These are phyloP conservation scores for Lactarius vividus DNA, from an alignment of 768 basidiomycete genomes.

Conservation along the genomic window DNA sequence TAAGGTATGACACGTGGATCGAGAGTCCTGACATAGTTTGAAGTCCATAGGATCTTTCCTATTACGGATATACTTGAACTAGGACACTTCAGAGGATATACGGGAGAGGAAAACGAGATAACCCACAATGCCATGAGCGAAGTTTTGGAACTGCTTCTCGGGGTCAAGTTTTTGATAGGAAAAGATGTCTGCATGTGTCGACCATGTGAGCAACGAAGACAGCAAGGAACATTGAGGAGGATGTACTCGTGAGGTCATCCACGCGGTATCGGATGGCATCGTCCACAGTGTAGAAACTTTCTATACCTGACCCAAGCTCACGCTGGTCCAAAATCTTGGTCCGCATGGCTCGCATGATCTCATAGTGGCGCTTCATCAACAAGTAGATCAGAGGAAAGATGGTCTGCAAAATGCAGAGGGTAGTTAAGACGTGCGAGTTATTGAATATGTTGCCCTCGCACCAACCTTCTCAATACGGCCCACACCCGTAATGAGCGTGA, in stretches of 20 bases:
- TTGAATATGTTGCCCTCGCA: not conserved
- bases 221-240: not conserved
- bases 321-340: conserved; percentile 4
- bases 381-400: conserved; percentile 25
- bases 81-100: too few relatives aligned
- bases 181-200: conserved; percentile 23
- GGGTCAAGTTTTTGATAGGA: conserved; percentile 28
- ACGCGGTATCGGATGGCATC: conserved; percentile 11
- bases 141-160: conserved; percentile 28
- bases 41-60: not conserved
- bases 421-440: not conserved
- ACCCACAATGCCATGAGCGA: conserved; percentile 29
- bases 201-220: not conserved
- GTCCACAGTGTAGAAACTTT: not conserved
- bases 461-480: conserved; percentile 34
- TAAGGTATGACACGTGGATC: not conserved
- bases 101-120: not conserved
- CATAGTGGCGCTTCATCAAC: conserved; percentile 28
- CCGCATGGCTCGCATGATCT: conserved; percentile 24
- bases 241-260: conserved; percentile 11
- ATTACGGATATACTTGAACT: too few relatives aligned
- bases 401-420: conserved; percentile 1
- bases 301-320: not conserved
- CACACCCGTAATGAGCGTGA: conserved; percentile 32
- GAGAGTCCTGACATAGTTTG: not conserved